phyloP scores from a whole-genome alignment of 768 basidiomycete genomes.

The Cubamyces lactineus region DNA sequence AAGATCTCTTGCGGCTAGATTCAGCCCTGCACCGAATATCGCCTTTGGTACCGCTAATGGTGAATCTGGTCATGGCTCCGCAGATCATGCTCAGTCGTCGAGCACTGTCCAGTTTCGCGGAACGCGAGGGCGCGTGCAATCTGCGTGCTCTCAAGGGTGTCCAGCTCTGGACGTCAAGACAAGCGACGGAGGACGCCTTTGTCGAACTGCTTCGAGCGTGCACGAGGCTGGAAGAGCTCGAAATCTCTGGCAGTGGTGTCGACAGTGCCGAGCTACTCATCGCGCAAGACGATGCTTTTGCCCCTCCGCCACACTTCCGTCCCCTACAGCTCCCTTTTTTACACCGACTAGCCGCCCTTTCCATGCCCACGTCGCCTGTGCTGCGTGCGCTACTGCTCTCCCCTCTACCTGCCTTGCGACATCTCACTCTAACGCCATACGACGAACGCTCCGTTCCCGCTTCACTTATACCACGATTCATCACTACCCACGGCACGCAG shows the following conservation, averaged over 20 bases:
- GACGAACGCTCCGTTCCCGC: conserved; percentile 64
- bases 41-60: conserved; percentile 67
- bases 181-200: conserved; percentile 53
- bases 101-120: conserved; percentile 53
- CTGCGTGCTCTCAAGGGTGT: conserved; percentile 59
- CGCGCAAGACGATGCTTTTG: conserved; percentile 18
- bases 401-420: conserved; percentile 62
- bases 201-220: conserved; percentile 60
- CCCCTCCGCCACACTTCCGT: conserved; percentile 35
- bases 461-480: conserved; percentile 61
- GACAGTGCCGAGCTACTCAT: conserved; percentile 55
- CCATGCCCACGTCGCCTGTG: conserved; percentile 68
- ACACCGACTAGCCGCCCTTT: conserved; percentile 61
- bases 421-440: conserved; percentile 74
- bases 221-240: conserved; percentile 61
- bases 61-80: conserved; percentile 55
- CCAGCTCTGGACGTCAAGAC: conserved; percentile 39
- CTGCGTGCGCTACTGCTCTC: conserved; percentile 61
- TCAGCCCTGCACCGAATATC: conserved; percentile 65
- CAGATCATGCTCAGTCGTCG: conserved; percentile 64
- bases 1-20: conserved; percentile 60
- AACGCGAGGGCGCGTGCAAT: conserved; percentile 52
- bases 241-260: conserved; percentile 61
- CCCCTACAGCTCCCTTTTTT: conserved; percentile 61
- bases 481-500: conserved; percentile 56